A percentile compares a stretch with the other conserved stretches of the same genome.
These are phyloP conservation scores for Talaromyces borbonicus DNA, from an alignment of 495 filamentous ascomycete genomes.

Conservation along the genomic window DNA sequence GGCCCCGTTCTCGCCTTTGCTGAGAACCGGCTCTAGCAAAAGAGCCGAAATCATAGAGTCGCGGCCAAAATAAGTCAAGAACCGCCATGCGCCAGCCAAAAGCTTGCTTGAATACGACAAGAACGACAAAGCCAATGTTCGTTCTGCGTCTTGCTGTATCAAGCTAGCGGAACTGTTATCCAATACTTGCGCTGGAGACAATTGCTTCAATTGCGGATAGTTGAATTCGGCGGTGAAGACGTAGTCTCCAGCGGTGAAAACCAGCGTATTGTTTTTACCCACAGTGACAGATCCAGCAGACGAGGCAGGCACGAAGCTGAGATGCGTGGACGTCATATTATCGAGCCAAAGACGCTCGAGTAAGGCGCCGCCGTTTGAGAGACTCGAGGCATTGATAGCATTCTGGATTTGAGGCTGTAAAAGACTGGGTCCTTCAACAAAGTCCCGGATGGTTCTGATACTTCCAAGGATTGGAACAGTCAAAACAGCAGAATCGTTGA, in stretches of 20 bases:
- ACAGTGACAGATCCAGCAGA: constrained; percentile 21
- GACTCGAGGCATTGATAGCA: constrained; percentile 27
- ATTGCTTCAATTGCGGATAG: constrained; percentile 49
- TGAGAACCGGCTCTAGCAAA: constrained; percentile 47
- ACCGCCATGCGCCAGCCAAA: constrained; percentile 56
- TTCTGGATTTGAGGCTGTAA: constrained; percentile 43
- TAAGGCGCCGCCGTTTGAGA: constrained; percentile 29
- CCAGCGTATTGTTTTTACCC: constrained; percentile 27
- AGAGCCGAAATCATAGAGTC: constrained; percentile 53
- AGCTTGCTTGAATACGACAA: constrained; percentile 53
- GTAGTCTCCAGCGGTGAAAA: constrained; percentile 43
- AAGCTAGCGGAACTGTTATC: constrained; percentile 35
- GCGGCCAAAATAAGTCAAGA: constrained; percentile 57
- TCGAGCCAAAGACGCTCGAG: constrained; percentile 51
- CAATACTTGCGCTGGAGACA: constrained; percentile 38
- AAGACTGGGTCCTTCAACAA: constrained; percentile 46
- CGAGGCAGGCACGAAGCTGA: constrained; percentile 33
- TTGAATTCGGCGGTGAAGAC: constrained; percentile 48
- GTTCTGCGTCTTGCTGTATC: constrained; percentile 31
- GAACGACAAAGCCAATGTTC: constrained; percentile 47
- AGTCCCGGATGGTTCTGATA: constrained; percentile 52
- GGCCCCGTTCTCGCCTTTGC: constrained; percentile 42
- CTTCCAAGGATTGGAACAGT: constrained; percentile 48
- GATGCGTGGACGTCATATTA: constrained; percentile 43
- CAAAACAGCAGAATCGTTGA: constrained; percentile 46